phyloP scores from a whole-genome alignment of 1,284 basidiomycete genomes.

The Cystobasidium pallidum region DNA sequence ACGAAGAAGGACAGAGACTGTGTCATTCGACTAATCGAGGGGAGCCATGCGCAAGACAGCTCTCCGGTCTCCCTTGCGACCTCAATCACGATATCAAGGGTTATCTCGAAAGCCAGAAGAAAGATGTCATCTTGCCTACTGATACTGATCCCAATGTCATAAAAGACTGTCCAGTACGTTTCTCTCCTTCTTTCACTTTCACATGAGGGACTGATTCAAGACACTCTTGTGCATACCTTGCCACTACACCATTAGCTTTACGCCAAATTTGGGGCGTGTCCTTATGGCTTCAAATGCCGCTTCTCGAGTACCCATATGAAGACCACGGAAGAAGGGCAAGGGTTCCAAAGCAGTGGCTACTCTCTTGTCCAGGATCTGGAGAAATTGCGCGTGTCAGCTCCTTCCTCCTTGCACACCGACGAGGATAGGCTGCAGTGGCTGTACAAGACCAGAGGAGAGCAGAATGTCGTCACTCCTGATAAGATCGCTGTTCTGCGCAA shows the following conservation, averaged over 20 bases:
- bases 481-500: constrained; percentile 63
- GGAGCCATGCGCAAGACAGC: constrained; percentile 66
- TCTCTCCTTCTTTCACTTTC: no score
- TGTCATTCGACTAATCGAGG: constrained; percentile 74
- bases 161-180: constrained; percentile 12
- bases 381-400: constrained; percentile 56
- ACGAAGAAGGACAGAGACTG: constrained; percentile 70
- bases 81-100: constrained; percentile 75
- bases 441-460: constrained; percentile 62
- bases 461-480: constrained; percentile 70
- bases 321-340: constrained; percentile 45
- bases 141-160: constrained; percentile 1
- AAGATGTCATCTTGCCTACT: constrained; percentile 60
- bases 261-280: constrained; percentile 85
- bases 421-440: constrained; percentile 41
- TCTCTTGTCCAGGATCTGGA: constrained; percentile 63
- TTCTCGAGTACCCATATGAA: constrained; percentile 76
- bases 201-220: no score
- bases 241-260: constrained; percentile 59
- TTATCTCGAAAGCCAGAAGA: constrained; percentile 76
- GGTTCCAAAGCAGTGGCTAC: constrained; percentile 53
- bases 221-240: no score
- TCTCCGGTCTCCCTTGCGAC: constrained; percentile 69
- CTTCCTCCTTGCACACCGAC: constrained; percentile 23
- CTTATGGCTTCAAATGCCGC: constrained; percentile 85